Percentiles rank a stretch among this genome's conserved stretches.
Conservation (phyloP, 2,329 filamentous ascomycete species). For the Pseudogymnoascus sp. region DNA sequence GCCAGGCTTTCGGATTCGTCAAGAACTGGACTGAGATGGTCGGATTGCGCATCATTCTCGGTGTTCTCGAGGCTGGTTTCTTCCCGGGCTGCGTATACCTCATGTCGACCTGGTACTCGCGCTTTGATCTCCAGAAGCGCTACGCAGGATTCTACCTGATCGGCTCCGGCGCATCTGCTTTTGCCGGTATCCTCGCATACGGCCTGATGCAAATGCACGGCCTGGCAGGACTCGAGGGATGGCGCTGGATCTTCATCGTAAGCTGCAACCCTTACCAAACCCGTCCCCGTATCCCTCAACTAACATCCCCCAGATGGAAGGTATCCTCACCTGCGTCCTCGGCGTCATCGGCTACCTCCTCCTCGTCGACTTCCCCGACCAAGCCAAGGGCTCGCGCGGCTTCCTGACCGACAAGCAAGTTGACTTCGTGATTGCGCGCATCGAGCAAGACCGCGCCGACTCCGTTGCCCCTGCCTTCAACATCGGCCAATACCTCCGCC, state of each 20-base stretch:
- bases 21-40: constrained; percentile 23
- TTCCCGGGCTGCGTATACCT: constrained; percentile 35
- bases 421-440: constrained; percentile 41
- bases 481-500: constrained; percentile 36
- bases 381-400: constrained; percentile 32
- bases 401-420: constrained; percentile 44
- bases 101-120: constrained; percentile 34
- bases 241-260: constrained; percentile 55
- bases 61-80: constrained; percentile 25
- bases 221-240: constrained; percentile 34
- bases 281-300: constrained; percentile 59
- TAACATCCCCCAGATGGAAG: constrained; percentile 41
- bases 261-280: not conserved
- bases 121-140: constrained; percentile 60
- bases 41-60: constrained; percentile 24
- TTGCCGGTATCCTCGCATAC: constrained; percentile 61
- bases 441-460: constrained; percentile 50
- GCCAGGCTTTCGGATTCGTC: constrained; percentile 29
- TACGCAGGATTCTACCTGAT: constrained; percentile 63
- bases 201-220: constrained; percentile 44
- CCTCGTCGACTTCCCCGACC: constrained; percentile 55
- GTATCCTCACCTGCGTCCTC: constrained; percentile 42
- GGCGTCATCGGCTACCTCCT: constrained; percentile 44
- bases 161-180: constrained; percentile 57
- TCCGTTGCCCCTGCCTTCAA: constrained; percentile 37